Evolutionary conservation across 805 yeast species (phyloP), one percentile per base, ranked within the genome.

Genomic region (Candida yuanshanica): DNA sequence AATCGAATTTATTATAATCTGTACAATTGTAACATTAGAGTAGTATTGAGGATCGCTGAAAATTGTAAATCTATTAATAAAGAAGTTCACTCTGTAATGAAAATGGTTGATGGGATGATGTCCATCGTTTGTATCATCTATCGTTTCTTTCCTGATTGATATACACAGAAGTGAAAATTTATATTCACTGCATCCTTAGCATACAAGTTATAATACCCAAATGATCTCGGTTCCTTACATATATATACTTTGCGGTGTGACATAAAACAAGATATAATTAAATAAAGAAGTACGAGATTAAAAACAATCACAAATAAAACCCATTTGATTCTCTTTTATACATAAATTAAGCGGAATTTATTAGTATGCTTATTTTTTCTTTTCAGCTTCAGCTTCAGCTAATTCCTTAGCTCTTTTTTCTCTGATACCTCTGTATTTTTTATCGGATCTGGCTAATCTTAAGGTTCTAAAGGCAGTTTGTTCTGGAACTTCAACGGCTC

Each of bases 321-420:
- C 31, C 31, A 27, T 27, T 27, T 27, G 31, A 35, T 21, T 21
- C 31, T 18, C 22, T 36, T 26, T 33, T 21, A 36, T 41, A 33
- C 38, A 20, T 34, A 41, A 27, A 23, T 31, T 17, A 32, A 22
- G 20, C 16, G 20, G 27, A 21, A 33, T 21, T 32, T 26, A 22
- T 31, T n/a, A 36, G 20, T 33, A 31, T 37, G 39, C 44, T 80
- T 86, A 87, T 83, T 88, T 88, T 87, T 89, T 89, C 90, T 89
- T 89, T 65, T 89, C 96, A 76, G 95, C 95, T 78, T 90, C 98
- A 70, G 97, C 98, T 77, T 87, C 97, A 70, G 96, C 97, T 79
- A 79, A 80, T 60, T 90, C 97, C 68, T 70, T 81, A 65, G 95
- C 95, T 77, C 96, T 85, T 95, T 91, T 93, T 69, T 82, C 98